Base-by-base conservation (phyloP, 176 grass and related monocot genomes). In the Phoenix roebelenii region DNA sequence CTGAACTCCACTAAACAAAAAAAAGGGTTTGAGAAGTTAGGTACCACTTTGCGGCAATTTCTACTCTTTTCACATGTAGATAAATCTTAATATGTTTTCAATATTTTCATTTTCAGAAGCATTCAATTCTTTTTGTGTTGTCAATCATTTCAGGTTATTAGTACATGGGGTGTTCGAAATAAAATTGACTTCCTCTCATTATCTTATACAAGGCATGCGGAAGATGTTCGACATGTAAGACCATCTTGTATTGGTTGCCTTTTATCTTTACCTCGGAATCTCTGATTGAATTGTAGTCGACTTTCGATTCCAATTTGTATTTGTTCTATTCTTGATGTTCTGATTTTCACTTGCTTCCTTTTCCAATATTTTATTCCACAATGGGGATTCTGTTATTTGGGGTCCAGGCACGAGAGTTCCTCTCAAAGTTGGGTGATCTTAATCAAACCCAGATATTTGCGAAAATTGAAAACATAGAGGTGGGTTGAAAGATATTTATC, bases 151-250 rank as follows among this genome's bases (percentile, higher is more conserved):
- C 80, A 95, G 89, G 85, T 84, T 76, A 93, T 98, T 64, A 85
- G 52, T 60, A 98, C 88, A 59, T 98, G 84, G 84, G 94, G 94
- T 67, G 84, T 83, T 78, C 79, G 72, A 16, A 98, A 98, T 76
- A 98, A 98, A 74, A 98, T 98, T 65, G 94, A 98, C 59, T 98
- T 98, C 64, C 78, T 98, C 54, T 98, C 94, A 63, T 52, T 98
- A 39, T 92, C 87, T 76, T 98, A 93, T 75, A 98, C 94, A 23
- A 92, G 94, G 25, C 88, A 93, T 19, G 94, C 85, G 24, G 74
- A 98, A 70, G 94, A 98, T 81, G 94, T 98, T 60, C 79, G 82
- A 22, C 80, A 98, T 73, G 94, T 92, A 73, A 69, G 73, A 9
- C 35, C 10, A 44, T 44, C 35, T 14, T 44, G 1, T 44, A 29